Base-by-base conservation (phyloP, 2,329 filamentous ascomycete species). In the Teratosphaeria nubilosa region DNA sequence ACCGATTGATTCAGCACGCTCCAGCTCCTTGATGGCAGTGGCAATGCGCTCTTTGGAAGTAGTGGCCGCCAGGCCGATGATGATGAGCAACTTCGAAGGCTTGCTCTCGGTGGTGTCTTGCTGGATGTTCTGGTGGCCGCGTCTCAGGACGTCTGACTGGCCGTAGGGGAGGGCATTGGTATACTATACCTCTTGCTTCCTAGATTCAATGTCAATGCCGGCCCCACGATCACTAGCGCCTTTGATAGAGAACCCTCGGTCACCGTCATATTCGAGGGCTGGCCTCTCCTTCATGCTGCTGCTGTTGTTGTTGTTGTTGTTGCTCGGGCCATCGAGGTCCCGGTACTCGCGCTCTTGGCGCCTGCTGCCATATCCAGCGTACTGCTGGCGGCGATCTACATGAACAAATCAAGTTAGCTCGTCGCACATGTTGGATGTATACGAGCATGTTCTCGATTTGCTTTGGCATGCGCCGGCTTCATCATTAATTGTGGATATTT, bases 11-110 rank as follows among this genome's bases (percentile, higher is more conserved):
- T 34, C 57, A 24, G 73, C 75, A 31, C 62, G 86, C 66, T 89
- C 88, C 3, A 95, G 78, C 64, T 88, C 89, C 65, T 84, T 82
- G 54, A 90, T 82, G 25, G 88, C 89, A 58, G 83, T 85, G 1
- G 86, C 86, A 10, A 95, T 77, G 53, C 88, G 76, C 57, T 87
- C 83, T 71, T 92, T 89, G 6, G 80, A 87, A 5, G 90, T 83
- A 14, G 41, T 20, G 41, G 41, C 16, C 41, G 41, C 16, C 41
- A 48, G 41, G 9, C 41, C 41, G 20, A 11, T 48, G n/a, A 48
- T 20, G 4, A 48, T 48, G 16, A 48, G n/a, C n/a, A 48, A 16
- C 41, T 48, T 48, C 20, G 41, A 48, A 48, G 41, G 41, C 16
- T n/a, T 48, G 41, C 41, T 16, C 9, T n/a, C 41, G 11, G 20